phyloP scores from a whole-genome alignment of 345 rosid genomes.

The Eucalyptus tenuipes region DNA sequence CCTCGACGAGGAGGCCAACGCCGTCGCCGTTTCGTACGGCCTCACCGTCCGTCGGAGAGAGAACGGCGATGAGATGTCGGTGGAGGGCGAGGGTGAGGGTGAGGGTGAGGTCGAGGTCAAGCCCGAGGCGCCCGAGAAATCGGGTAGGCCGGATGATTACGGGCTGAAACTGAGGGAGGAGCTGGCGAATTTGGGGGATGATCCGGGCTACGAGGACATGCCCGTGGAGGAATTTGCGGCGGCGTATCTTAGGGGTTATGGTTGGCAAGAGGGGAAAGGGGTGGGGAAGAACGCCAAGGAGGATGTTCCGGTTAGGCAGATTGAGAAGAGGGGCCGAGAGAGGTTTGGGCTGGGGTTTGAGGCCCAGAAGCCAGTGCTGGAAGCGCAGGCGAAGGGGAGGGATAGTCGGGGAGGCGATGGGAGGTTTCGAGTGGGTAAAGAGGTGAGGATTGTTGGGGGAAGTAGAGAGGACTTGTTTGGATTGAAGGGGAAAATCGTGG shows the following conservation, averaged over 20 bases:
- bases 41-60: slow-evolving; percentile 40
- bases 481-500: slow-evolving; percentile 39
- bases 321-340: slow-evolving; percentile 33
- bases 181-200: slow-evolving; percentile 46
- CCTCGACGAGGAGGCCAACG: background rate
- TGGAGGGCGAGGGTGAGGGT: background rate
- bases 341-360: slow-evolving; percentile 40
- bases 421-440: slow-evolving; percentile 32
- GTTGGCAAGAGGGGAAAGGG: slow-evolving; percentile 79
- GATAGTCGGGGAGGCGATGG: slow-evolving; percentile 2
- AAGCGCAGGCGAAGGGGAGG: background rate
- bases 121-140: background rate
- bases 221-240: slow-evolving; percentile 72
- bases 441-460: slow-evolving; percentile 47
- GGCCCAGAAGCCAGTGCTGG: background rate
- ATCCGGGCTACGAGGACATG: slow-evolving; percentile 48
- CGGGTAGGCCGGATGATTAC: slow-evolving; percentile 11
- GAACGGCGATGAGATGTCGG: background rate
- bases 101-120: background rate
- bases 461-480: slow-evolving; percentile 22
- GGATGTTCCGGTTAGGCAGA: slow-evolving; percentile 52
- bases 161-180: slow-evolving; percentile 33
- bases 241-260: slow-evolving; percentile 73
- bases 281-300: slow-evolving; percentile 70
- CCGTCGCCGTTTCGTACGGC: slow-evolving; percentile 28